These are phyloP conservation scores for Monosporascus ibericus DNA, from an alignment of 2,329 filamentous ascomycete genomes.

Conservation along the genomic window DNA sequence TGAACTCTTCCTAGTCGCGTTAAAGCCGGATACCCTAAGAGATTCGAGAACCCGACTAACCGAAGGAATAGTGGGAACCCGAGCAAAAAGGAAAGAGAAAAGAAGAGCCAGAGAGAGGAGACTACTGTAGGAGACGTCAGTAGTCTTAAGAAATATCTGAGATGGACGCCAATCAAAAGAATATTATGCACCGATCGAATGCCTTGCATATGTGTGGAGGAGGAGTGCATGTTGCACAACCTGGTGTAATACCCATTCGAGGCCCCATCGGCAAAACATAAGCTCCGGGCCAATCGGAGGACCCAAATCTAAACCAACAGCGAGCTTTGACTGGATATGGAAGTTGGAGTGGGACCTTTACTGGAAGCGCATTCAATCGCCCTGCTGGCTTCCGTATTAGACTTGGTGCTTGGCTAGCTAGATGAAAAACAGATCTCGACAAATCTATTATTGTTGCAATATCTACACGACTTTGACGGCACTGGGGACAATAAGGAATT, in stretches of 20 bases:
- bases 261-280: conserved; percentile 1
- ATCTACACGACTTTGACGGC: too few relatives aligned
- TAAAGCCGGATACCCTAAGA: too few relatives aligned
- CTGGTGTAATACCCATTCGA: not conserved
- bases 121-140: too few relatives aligned
- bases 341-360: not conserved
- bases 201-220: not conserved
- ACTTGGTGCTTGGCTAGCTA: conserved; percentile 10
- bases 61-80: too few relatives aligned
- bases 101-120: too few relatives aligned
- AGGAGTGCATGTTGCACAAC: not conserved
- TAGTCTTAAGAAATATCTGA: too few relatives aligned
- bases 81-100: too few relatives aligned
- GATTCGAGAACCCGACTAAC: too few relatives aligned
- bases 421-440: conserved; percentile 7
- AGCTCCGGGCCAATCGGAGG: conserved; percentile 22
- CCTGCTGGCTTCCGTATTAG: not conserved
- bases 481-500: too few relatives aligned
- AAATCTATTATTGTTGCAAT: not conserved
- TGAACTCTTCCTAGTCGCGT: too few relatives aligned
- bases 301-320: conserved; percentile 1
- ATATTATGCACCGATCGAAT: not conserved
- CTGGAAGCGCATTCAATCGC: not conserved
- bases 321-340: not conserved
- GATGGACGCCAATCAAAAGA: too few relatives aligned